Conservation (phyloP, 108 stramenopile species). For the Cyclotella baltica region DNA sequence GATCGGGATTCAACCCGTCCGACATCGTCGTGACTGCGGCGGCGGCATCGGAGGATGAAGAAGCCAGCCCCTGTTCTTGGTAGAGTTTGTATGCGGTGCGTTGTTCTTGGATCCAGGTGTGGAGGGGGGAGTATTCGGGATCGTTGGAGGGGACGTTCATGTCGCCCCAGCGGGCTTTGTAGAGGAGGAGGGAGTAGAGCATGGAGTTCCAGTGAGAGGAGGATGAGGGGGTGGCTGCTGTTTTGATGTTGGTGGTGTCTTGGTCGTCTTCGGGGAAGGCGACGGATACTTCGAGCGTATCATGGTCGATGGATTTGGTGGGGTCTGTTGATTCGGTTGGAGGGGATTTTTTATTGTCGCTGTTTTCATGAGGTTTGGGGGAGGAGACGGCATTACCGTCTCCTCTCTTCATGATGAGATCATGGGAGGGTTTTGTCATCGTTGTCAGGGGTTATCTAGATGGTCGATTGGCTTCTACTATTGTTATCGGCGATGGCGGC, state of each 20-base stretch:
- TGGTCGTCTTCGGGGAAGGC: not conserved
- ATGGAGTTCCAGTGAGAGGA: constrained; percentile 43
- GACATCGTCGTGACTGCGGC: not conserved
- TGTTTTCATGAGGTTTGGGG: too few species aligned
- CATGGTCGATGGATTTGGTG: not conserved
- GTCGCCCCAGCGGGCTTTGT: constrained; percentile 46
- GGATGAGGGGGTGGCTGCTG: too few species aligned
- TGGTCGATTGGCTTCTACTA: too few species aligned
- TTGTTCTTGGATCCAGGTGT: constrained; percentile 59
- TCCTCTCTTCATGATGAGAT: too few species aligned
- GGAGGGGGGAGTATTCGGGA: constrained; percentile 13
- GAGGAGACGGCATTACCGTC: too few species aligned
- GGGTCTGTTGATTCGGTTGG: too few species aligned
- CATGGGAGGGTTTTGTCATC: too few species aligned
- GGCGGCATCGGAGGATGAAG: too few species aligned
- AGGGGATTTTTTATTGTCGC: too few species aligned
- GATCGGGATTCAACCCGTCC: constrained; percentile 40
- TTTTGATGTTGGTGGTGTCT: too few species aligned
- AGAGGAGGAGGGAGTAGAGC: constrained; percentile 51
- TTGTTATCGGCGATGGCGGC: too few species aligned
- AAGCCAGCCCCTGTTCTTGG: constrained; percentile 33
- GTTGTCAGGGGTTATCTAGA: too few species aligned
- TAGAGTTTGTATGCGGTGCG: constrained; percentile 58
- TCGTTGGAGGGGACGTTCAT: constrained; percentile 34
- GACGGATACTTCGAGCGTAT: not conserved